Conservation (phyloP, 306 rosid genomes). For the Lotus japonicus region DNA sequence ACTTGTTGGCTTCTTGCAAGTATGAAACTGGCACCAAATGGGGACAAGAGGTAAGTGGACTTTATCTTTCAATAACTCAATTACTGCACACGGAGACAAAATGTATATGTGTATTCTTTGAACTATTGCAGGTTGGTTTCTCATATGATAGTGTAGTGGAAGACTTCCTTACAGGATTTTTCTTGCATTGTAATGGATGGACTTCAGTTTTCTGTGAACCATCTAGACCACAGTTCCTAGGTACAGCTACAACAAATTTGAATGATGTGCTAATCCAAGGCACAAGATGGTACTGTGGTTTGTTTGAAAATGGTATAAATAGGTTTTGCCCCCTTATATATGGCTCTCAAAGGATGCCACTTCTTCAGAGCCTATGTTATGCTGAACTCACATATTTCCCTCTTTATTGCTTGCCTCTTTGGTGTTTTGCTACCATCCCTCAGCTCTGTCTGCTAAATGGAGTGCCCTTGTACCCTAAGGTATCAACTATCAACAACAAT, state of each 20-base stretch:
- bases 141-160: slow-evolving; percentile 44
- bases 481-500: slow-evolving; percentile 13
- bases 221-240: slow-evolving; percentile 57
- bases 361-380: slow-evolving; percentile 45
- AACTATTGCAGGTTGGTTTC: slow-evolving; percentile 60
- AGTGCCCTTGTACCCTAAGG: slow-evolving; percentile 61
- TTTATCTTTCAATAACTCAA: not conserved
- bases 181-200: slow-evolving; percentile 63
- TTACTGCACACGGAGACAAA: not conserved
- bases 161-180: slow-evolving; percentile 53
- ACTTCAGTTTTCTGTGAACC: slow-evolving; percentile 53
- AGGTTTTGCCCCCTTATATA: slow-evolving; percentile 53
- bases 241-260: slow-evolving; percentile 44
- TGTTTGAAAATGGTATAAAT: slow-evolving; percentile 47
- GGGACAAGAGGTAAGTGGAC: slow-evolving; percentile 50
- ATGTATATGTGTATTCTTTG: not conserved
- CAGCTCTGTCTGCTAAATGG: slow-evolving; percentile 52
- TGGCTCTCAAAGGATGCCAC: slow-evolving; percentile 33
- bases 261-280: slow-evolving; percentile 57
- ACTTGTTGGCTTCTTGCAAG: slow-evolving; percentile 47
- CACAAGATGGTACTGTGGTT: slow-evolving; percentile 56
- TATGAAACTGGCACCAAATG: slow-evolving; percentile 53
- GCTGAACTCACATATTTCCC: slow-evolving; percentile 38
- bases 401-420: slow-evolving; percentile 38
- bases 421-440: slow-evolving; percentile 59